Evolutionary conservation across 495 filamentous ascomycete species (phyloP), one percentile per base, ranked within the genome.

Genomic region (Trichoderma parareesei): DNA sequence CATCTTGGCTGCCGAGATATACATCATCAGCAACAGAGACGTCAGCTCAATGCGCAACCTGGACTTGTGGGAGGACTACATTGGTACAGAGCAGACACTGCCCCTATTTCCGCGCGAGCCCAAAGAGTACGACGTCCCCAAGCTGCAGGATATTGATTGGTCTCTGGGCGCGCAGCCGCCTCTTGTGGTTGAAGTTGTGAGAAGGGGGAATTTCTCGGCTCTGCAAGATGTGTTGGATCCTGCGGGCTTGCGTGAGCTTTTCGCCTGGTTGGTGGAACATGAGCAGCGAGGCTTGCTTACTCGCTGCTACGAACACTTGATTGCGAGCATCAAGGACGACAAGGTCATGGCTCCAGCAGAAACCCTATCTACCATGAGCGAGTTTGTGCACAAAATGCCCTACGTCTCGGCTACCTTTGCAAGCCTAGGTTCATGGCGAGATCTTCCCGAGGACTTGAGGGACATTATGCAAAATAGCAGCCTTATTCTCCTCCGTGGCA

Each of bases 1-100:
- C 10, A 69, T 83, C 27, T 62, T 72, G 0, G 77, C 64, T 7
- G 80, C 78, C 14, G 81, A 83, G 67, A 72, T 83, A 1, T 82
- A 83, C 63, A 76, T 82, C 9, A 84, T 83, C 62, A 82, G 76
- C 65, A 84, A 84, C 66, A 70, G 78, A 65, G 81, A 84, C 63
- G 66, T 76, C 59, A 65, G 72, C n/a, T 78, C 79, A 0, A 72
- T 82, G 64, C 71, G 71, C 6, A 68, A 69, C 35, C 74, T 82
- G n/a, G 81, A 84, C 67, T 72, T 76, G 6, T 84, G 81, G 81
- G 72, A 80, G 0, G 59, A 81, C 42, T 75, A 72, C 62, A 68
- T 83, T 44, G 78, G 82, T 64, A 82, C 80, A 4, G 62, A 77
- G 13, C 70, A 81, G 61, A 67, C 67, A 5, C 64, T 81, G 20